phyloP scores from a whole-genome alignment of 345 rosid genomes.

The Boechera retrofracta region DNA sequence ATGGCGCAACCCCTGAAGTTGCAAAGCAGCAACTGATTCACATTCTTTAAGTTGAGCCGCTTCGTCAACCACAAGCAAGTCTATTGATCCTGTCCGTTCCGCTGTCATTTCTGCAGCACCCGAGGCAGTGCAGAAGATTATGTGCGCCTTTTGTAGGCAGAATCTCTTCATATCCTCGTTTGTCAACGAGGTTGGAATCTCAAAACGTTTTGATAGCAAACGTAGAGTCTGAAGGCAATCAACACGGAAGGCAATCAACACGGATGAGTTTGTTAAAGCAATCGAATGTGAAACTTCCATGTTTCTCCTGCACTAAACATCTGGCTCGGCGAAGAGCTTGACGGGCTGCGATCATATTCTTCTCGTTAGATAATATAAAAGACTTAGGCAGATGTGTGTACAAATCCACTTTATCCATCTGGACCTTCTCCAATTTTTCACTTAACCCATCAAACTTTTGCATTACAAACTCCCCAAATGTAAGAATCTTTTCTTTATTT shows the following conservation, averaged over 20 bases:
- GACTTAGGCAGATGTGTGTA: slow-evolving; percentile 48
- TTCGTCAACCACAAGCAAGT: no score
- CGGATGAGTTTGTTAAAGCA: neutral
- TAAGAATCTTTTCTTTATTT: slow-evolving; percentile 16
- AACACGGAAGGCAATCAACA: neutral
- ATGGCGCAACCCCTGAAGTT: no score
- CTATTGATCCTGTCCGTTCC: no score
- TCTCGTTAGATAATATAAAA: slow-evolving; percentile 21
- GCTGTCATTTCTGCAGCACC: no score
- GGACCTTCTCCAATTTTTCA: slow-evolving; percentile 20
- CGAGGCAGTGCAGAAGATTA: no score
- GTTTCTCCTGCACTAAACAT: neutral
- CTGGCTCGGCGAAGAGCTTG: slow-evolving; percentile 27
- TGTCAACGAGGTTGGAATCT: neutral
- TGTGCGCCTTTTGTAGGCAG: no score
- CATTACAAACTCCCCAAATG: slow-evolving; percentile 35
- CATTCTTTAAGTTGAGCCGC: no score
- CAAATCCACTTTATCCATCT: slow-evolving; percentile 30
- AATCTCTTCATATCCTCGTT: no score
- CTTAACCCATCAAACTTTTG: neutral
- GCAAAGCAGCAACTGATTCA: no score
- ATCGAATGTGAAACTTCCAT: neutral
- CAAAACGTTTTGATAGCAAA: slow-evolving; percentile 11
- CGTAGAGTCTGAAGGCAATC: slow-evolving; percentile 30
- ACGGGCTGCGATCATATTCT: slow-evolving; percentile 33